phyloP scores from a whole-genome alignment of 345 rosid species.

The Syzygium jambos region DNA sequence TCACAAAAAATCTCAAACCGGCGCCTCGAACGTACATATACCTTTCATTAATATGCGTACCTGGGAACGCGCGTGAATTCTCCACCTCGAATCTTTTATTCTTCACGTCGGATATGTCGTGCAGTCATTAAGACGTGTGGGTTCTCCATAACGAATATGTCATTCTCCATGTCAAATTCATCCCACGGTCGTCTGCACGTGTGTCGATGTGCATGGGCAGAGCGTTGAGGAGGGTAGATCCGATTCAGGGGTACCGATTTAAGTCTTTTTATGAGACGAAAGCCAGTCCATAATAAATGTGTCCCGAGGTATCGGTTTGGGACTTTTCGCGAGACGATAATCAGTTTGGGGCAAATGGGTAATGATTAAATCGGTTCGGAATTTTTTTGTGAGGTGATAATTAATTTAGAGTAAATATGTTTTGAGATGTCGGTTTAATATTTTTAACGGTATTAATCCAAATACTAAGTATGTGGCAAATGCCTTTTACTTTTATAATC shows the following conservation, averaged over 20 bases:
- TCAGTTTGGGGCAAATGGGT: not conserved
- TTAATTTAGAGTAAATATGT: not conserved
- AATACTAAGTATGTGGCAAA: not conserved
- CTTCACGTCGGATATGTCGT: accelerated
- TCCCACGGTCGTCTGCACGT: accelerated
- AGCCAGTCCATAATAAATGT: accelerated
- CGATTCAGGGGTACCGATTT: accelerated
- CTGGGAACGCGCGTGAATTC: accelerated
- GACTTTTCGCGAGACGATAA: accelerated
- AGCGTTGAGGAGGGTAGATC: not conserved
- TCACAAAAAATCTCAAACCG: not conserved
- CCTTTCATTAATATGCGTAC: not conserved
- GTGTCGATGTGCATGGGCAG: accelerated
- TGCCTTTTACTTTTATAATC: not conserved
- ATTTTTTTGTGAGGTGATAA: not conserved
- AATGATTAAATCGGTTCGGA: accelerated
- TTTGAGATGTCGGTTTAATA: accelerated
- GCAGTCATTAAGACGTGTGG: not conserved
- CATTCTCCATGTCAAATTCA: not conserved
- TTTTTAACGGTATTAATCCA: not conserved
- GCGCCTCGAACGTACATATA: accelerated
- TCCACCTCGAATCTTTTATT: not conserved
- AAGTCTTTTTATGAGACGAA: not conserved
- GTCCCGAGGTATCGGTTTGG: accelerated
- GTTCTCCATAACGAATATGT: not conserved